Evolutionary conservation across 108 stramenopile genomes (phyloP), one percentile per base, ranked within the genome.

Genomic region (Skeletonema marinoi): DNA sequence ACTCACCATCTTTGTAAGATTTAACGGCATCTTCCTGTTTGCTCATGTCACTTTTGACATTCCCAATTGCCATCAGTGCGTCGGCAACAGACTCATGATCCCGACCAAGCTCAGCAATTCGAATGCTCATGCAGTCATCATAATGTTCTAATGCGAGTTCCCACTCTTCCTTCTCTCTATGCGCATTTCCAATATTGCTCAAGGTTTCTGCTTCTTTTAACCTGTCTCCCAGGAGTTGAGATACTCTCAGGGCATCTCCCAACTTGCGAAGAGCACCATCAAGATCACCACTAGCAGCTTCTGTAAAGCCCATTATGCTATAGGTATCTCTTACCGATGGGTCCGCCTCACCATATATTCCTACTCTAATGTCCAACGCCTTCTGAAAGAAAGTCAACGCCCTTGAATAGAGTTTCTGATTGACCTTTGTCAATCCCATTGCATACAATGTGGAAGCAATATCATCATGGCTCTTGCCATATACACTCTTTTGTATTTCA

Each of bases 121-220:
- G 81, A 38, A 93, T 88, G 17, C 81, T 74, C 60, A 93, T 56
- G 61, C 86, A 89, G 70, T 89, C 85, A 66, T 93, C 88, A 78
- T 93, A 93, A 39, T 83, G 85, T 66, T 88, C 82, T 3, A 89
- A 38, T 60, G 92, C 90, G 35, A 84, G 60, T 14, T 88, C 78
- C 50, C 70, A 69, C 38, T 90, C 87, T 41, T 83, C 51, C 50
- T 87, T 93, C 65, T 90, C 86, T 58, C 86, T 76, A 68, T 89
- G 88, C 13, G 89, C 82, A 79, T 93, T 87, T 13, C 92, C 92
- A 60, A 93, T 89, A 59, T 90, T 90, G 77, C 82, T 81, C 35
- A 93, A 80, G 4, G 90, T 93, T 54, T 88, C 89, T 16, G 92
- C 90, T 31, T 89, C 88, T 61, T 84, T 89, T 2, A 86, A 56